A percentile compares a stretch with the other conserved stretches of the same genome.
These are phyloP conservation scores for Nowakowskiella sp. DNA, from an alignment of 192 early-diverging fungal species.

Conservation along the genomic window DNA sequence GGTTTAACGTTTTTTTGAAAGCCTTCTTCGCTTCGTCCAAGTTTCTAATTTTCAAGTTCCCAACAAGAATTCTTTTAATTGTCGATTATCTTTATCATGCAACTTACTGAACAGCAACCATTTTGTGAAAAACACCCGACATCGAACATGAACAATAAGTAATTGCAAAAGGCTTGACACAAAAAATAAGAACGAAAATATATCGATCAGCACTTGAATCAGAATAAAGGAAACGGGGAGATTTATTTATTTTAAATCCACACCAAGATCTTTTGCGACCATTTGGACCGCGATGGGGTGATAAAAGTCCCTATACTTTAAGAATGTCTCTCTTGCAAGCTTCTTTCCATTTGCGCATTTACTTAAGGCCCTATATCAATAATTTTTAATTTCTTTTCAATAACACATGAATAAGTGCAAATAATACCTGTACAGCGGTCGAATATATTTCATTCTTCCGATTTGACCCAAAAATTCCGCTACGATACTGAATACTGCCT, in stretches of 20 bases:
- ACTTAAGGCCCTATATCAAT: slow-evolving; percentile 27
- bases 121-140: too few species aligned
- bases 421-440: slow-evolving; percentile 61
- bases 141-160: background rate
- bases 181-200: too few species aligned
- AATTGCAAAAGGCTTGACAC: too few species aligned
- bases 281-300: slow-evolving; percentile 87
- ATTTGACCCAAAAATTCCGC: slow-evolving; percentile 74
- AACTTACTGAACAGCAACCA: too few species aligned
- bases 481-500: slow-evolving; percentile 66
- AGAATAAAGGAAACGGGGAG: too few species aligned
- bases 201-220: too few species aligned
- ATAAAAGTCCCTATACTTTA: slow-evolving; percentile 69
- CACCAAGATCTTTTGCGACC: slow-evolving; percentile 81
- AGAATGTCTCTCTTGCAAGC: slow-evolving; percentile 73
- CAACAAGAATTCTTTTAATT: too few species aligned
- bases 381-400: background rate
- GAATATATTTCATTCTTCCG: slow-evolving; percentile 90
- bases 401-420: background rate
- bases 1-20: too few species aligned
- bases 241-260: too few species aligned
- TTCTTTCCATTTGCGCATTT: slow-evolving; percentile 60
- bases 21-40: too few species aligned
- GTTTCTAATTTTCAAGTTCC: too few species aligned
- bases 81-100: too few species aligned